Base-by-base conservation (phyloP, 306 rosid species). In the Herpetospermum pedunculosum region DNA sequence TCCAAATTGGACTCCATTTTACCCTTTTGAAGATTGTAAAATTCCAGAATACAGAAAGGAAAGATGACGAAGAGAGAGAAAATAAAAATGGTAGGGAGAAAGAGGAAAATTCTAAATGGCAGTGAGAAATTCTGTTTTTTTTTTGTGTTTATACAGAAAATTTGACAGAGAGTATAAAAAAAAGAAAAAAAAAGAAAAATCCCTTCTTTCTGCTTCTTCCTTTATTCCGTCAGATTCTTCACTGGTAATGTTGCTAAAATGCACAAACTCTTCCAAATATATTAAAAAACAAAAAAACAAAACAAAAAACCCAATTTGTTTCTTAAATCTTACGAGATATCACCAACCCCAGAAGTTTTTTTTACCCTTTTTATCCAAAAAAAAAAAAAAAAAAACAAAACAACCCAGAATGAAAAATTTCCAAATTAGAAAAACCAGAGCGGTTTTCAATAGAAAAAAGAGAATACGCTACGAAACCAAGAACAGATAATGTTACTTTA, bases 1-100 rank as follows among this genome's bases (percentile, higher is more conserved):
- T 89, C 89, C 14, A 95, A 96, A 77, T 91, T 91, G 23, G 97
- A 91, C 79, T 84, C 86, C 91, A 87, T 69, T 38, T 62, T 85
- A 80, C 70, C 73, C 81, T 75, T 84, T 52, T 52, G 77, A 81
- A 73, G 70, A 77, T 77, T 77, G 77, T 81, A 79, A 78, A 63
- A 79, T 52, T 79, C 38, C 55, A 76, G 72, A 76, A 40, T 70
- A 43, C 76, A 30, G 55, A 62, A 8, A 18, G 68, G 28, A 54
- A 23, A 52, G 46, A 29, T 30, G 40, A 55, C 49, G 28, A 46
- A 37, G 28, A 46, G 38, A 29, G 18, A 10, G 58, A 77, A 69
- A 69, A 49, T 19, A 3, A 15, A 23, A 52, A 23, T 19, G 26
- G 28, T 4, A 8, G 58, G 8, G 58, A 47, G 67, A 74, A 1